These are phyloP conservation scores for Thielaviopsis euricoi DNA, from an alignment of 2,329 filamentous ascomycete species.

Conservation along the genomic window DNA sequence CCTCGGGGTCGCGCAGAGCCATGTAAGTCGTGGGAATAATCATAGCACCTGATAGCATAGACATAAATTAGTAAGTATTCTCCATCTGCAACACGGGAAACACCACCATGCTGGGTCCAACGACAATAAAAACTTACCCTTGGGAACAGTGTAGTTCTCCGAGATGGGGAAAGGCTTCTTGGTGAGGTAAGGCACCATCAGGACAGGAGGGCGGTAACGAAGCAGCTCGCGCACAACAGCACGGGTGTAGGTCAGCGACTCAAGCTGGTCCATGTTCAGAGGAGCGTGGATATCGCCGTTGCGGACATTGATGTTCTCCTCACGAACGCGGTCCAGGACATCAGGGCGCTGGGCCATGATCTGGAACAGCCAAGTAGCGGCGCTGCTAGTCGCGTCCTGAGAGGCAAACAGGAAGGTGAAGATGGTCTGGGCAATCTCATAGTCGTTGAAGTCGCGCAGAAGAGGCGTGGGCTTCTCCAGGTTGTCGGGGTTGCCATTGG, in stretches of 20 bases:
- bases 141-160: slow-evolving; percentile 75
- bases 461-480: slow-evolving; percentile 69
- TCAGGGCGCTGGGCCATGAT: slow-evolving; percentile 88
- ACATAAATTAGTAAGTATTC: slow-evolving; percentile 12
- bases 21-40: slow-evolving; percentile 83
- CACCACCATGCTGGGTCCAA: neutral
- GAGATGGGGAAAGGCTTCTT: slow-evolving; percentile 94
- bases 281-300: slow-evolving; percentile 55
- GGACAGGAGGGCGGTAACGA: slow-evolving; percentile 85
- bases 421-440: slow-evolving; percentile 81
- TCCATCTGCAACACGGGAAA: neutral
- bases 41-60: slow-evolving; percentile 55
- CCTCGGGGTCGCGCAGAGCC: slow-evolving; percentile 79
- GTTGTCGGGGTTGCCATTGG: slow-evolving; percentile 49
- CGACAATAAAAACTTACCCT: slow-evolving; percentile 35
- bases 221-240: slow-evolving; percentile 83
- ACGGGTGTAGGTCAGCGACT: slow-evolving; percentile 76
- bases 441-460: slow-evolving; percentile 74
- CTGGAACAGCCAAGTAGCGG: slow-evolving; percentile 91
- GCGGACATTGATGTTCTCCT: slow-evolving; percentile 69
- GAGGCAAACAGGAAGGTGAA: slow-evolving; percentile 97
- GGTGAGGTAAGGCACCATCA: slow-evolving; percentile 89
- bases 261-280: slow-evolving; percentile 70
- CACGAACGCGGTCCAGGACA: slow-evolving; percentile 71
- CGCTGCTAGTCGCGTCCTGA: slow-evolving; percentile 90